Evolutionary conservation across 768 basidiomycete species (phyloP), one percentile per base, ranked within the genome.

Genomic region (Lactarius tabidus): DNA sequence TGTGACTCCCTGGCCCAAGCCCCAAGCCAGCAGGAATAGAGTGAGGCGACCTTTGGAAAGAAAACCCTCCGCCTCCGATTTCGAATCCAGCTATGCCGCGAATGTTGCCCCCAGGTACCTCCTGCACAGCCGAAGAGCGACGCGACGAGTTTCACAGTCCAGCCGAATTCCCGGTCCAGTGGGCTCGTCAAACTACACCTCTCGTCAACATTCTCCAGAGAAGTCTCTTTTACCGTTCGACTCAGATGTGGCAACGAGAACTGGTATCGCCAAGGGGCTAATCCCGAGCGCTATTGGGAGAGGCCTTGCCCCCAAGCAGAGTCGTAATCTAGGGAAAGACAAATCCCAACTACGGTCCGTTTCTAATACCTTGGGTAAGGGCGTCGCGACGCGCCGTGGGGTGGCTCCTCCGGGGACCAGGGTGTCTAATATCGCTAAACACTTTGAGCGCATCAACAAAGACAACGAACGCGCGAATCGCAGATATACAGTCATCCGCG

Each of bases 31-130:
- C 23, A 81, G 85, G 41, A 80, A 72, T 67, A 84, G 80, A 68
- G 79, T 78, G 38, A 80, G 83, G 64, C 84, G 85, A 70, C 82
- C 80, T 54, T 75, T 81, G 51, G 70, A 76, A 17, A 82, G 79
- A 72, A 85, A 85, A 67, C 76, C 84, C 43, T 87, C 88, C 10
- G 80, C 81, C 12, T 95, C 94, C 7, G 95, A 96, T 72, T 93
- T 93, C 60, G 95, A 96, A 76, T 85, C 90, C 62, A 86, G 94
- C 55, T 96, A 95, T 76, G 93, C 94, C 4, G 91, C 88, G n/a
- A 95, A 95, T 72, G 87, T 94, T 64, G 93, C 92, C 1, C 89
- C 93, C 2, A 82, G 84, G 68, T 88, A 91, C 69, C 78, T 88
- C 28, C 84, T 84, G 12, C 82, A 81, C 67, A 72, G 79, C 36